These are phyloP conservation scores for Melastoma candidum DNA, from an alignment of 441 rosid genomes.

Conservation along the genomic window DNA sequence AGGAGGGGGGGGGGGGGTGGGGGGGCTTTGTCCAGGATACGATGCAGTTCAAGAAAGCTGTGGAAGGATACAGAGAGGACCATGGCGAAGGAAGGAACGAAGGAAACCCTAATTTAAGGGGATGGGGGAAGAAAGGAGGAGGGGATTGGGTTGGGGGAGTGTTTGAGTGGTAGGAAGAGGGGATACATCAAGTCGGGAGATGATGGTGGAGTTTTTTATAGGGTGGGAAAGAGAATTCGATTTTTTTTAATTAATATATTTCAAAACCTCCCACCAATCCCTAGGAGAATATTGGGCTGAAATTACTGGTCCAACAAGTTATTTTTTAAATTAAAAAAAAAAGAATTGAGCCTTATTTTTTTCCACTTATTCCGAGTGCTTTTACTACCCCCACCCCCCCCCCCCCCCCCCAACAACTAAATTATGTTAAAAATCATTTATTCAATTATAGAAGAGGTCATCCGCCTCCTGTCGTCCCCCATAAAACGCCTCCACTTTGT, in stretches of 20 bases:
- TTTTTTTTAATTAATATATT: slow-evolving; percentile 8
- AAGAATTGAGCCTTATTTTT: neutral
- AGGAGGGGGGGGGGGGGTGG: neutral
- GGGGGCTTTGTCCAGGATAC: slow-evolving; percentile 8
- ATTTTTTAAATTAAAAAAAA: neutral
- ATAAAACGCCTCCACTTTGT: too few species aligned
- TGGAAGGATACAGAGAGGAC: slow-evolving; percentile 85
- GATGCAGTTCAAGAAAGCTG: slow-evolving; percentile 99
- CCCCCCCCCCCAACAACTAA: too few species aligned
- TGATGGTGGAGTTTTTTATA: slow-evolving; percentile 28
- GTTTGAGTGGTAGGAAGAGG: neutral
- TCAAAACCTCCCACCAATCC: slow-evolving; percentile 53
- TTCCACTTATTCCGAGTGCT: too few species aligned
- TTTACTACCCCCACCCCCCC: too few species aligned
- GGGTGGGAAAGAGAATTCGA: slow-evolving; percentile 23
- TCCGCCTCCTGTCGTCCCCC: too few species aligned
- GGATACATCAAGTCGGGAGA: neutral
- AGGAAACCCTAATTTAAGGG: too few species aligned
- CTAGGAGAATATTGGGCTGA: slow-evolving; percentile 76
- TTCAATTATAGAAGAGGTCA: too few species aligned
- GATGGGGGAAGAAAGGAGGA: slow-evolving; percentile 7
- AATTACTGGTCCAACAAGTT: slow-evolving; percentile 28
- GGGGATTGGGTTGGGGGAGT: slow-evolving; percentile 16
- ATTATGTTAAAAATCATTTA: too few species aligned
- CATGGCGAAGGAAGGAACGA: slow-evolving; percentile 14